These are phyloP conservation scores for Coemansia sp. DNA, from an alignment of 192 early-diverging fungal genomes.

Conservation along the genomic window DNA sequence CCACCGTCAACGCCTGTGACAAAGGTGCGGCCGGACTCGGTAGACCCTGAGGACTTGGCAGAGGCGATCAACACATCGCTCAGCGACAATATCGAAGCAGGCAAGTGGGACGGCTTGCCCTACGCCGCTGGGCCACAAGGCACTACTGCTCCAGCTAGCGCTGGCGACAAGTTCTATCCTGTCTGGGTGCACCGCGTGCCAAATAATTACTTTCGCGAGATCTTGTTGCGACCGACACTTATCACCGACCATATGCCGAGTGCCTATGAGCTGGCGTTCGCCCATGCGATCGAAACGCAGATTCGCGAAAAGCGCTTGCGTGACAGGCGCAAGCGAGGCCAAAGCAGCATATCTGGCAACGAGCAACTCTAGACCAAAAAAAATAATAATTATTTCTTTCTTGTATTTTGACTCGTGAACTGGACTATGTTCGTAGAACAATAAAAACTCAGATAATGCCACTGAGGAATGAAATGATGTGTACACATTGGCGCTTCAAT, in stretches of 20 bases:
- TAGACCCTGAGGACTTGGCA: conserved; percentile 35
- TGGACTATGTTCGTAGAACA: not conserved
- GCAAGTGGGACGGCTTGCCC: not conserved
- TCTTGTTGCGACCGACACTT: conserved; percentile 43
- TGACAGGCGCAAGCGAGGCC: conserved; percentile 19
- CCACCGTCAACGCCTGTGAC: conserved; percentile 47
- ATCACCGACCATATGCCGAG: conserved; percentile 54
- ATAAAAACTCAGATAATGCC: not conserved
- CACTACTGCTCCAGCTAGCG: not conserved
- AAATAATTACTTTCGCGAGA: conserved; percentile 38
- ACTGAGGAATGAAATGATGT: not conserved
- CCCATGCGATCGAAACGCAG: conserved; percentile 48
- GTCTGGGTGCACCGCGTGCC: conserved; percentile 47
- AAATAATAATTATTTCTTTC: not conserved
- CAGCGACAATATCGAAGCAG: not conserved
- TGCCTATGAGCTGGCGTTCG: conserved; percentile 51
- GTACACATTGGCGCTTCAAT: not conserved
- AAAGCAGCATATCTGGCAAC: conserved; percentile 12
- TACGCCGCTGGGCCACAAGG: not conserved
- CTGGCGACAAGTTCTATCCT: conserved; percentile 35
- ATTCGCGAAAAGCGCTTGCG: conserved; percentile 44
- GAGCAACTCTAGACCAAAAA: not conserved
- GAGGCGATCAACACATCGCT: conserved; percentile 48
- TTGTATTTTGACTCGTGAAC: not conserved
- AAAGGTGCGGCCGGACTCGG: conserved; percentile 36